phyloP scores from a whole-genome alignment of 495 filamentous ascomycete species.

The Tuber microsphaerosporum region DNA sequence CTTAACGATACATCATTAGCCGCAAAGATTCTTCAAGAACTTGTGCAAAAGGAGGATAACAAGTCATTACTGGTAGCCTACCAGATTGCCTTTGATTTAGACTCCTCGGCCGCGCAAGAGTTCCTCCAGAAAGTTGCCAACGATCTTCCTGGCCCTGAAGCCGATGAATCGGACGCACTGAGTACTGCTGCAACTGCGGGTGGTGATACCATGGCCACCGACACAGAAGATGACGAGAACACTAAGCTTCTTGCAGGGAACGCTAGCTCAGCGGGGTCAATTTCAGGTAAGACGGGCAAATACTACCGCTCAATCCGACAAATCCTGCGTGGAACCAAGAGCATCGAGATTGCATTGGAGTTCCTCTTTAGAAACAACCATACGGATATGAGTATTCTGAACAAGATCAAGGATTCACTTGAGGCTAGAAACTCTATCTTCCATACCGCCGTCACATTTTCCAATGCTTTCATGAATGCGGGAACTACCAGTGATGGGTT shows the following conservation, averaged over 20 bases:
- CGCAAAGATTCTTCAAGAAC: conserved; percentile 71
- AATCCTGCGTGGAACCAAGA: conserved; percentile 84
- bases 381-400: conserved; percentile 78
- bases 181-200: conserved; percentile 43
- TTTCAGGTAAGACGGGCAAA: conserved; percentile 48
- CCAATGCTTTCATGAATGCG: conserved; percentile 99
- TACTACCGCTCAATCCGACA: conserved; percentile 71
- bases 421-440: conserved; percentile 97
- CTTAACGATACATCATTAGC: conserved; percentile 88
- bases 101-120: conserved; percentile 96
- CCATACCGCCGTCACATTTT: conserved; percentile 92
- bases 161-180: conserved; percentile 46
- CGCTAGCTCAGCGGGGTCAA: conserved; percentile 38
- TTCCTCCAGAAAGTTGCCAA: conserved; percentile 83
- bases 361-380: conserved; percentile 94
- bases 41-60: conserved; percentile 71
- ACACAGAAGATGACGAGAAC: conserved; percentile 41
- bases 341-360: conserved; percentile 86
- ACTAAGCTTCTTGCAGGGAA: conserved; percentile 33
- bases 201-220: conserved; percentile 46
- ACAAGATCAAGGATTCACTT: conserved; percentile 90
- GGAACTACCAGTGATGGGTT: conserved; percentile 96
- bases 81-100: conserved; percentile 95
- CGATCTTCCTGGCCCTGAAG: conserved; percentile 50
- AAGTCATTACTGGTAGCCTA: conserved; percentile 79